Percentiles rank a stretch among this genome's conserved stretches.
phyloP scores from a whole-genome alignment of 2,329 filamentous ascomycete species.

The Arthrobotrys entomopaga region DNA sequence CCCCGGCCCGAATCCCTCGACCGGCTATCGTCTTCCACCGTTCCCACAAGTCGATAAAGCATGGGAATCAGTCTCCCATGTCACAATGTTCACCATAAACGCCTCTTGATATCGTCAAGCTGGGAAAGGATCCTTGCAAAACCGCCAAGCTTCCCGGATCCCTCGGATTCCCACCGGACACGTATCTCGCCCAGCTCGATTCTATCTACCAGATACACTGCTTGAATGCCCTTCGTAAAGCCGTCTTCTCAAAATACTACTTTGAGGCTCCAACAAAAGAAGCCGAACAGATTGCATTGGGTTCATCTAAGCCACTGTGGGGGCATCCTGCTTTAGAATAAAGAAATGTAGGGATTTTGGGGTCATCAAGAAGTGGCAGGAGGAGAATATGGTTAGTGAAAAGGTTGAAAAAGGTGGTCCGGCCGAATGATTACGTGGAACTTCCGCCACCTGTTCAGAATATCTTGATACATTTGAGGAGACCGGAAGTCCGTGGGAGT shows the following conservation, averaged over 20 bases:
- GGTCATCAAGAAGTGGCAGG: slow-evolving; percentile 36
- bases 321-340: slow-evolving; percentile 61
- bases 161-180: slow-evolving; percentile 54
- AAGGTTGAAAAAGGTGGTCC: slow-evolving; percentile 35
- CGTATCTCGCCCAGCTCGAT: slow-evolving; percentile 54
- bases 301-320: slow-evolving; percentile 61
- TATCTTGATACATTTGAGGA: slow-evolving; percentile 44
- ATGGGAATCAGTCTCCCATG: slow-evolving; percentile 44
- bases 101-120: slow-evolving; percentile 42
- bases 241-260: slow-evolving; percentile 55
- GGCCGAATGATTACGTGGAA: slow-evolving; percentile 31
- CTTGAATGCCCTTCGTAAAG: slow-evolving; percentile 55
- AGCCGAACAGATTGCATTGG: slow-evolving; percentile 34
- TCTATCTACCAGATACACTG: slow-evolving; percentile 57
- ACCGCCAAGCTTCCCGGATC: slow-evolving; percentile 52
- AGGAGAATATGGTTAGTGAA: slow-evolving; percentile 34
- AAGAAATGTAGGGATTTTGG: slow-evolving; percentile 60
- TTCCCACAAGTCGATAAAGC: slow-evolving; percentile 54
- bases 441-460: slow-evolving; percentile 24
- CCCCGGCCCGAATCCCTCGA: slow-evolving; percentile 50
- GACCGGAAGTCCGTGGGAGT: slow-evolving; percentile 46
- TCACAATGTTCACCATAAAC: slow-evolving; percentile 40
- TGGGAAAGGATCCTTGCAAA: slow-evolving; percentile 54
- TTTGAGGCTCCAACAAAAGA: slow-evolving; percentile 23
- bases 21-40: slow-evolving; percentile 52